Base-by-base conservation (phyloP, 2,329 filamentous ascomycete species). In the Colletotrichum sp. region DNA sequence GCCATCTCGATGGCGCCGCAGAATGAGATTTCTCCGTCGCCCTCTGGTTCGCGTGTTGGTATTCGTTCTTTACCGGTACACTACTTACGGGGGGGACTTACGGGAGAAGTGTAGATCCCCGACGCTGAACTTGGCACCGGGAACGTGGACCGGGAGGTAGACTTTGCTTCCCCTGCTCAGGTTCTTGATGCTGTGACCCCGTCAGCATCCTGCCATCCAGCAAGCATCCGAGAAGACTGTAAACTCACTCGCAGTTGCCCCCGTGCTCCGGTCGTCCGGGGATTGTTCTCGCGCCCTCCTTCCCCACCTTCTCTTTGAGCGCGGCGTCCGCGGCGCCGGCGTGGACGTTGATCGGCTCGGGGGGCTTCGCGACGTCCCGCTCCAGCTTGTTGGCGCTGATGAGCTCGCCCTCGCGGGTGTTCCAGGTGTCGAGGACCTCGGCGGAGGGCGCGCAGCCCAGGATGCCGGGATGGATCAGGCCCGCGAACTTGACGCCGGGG, bases 1-100 rank as follows among this genome's bases (percentile, higher is more conserved):
- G 96, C 95, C 94, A 98, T 98, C 84, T 98, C 96, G 80, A 98
- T 98, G 8, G 96, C 96, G 25, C 94, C 94, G 78, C 94, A 96
- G 82, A 96, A 98, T 4, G 93, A 95, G 75, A 98, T 98, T 83
- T 98, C 96, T 8, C 96, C 96, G 81, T 98, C 96, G 11, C 96
- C 96, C 85, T 98, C 89, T 90, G 76, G 36, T 48, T 66, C 16
- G 16, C 63, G 22, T n/a, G 34, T 64, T 8, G 13, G 22, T n/a
- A 11, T 6, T 27, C 12, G 22, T 34, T 13, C 27, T 59, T 28
- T 28, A 28, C 25, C 16, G 34, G 16, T 34, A 27, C 34, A 25
- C 15, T 27, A 16, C 15, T 22, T 16, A 13, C 9, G 27, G 25
- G 25, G 32, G n/a, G 63, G 28, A 83, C 86, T 79, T 81, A 88